phyloP scores from a whole-genome alignment of 2,329 filamentous ascomycete genomes.

The Alternaria rosae region DNA sequence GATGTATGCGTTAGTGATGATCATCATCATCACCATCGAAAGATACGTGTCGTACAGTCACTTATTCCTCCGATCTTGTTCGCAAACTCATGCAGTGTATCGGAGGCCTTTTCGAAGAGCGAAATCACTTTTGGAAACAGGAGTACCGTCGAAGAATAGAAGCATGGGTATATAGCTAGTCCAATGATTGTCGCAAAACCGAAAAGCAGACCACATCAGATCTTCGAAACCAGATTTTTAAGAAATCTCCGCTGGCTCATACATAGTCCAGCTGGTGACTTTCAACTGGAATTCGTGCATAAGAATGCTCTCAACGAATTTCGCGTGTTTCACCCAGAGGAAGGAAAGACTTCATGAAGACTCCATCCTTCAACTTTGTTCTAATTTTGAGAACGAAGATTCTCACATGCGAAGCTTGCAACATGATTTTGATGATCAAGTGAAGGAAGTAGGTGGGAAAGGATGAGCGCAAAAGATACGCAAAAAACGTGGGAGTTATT shows the following conservation, averaged over 20 bases:
- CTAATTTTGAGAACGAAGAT: neutral
- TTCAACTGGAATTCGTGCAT: neutral
- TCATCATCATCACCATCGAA: neutral
- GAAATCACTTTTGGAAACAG: too few species aligned
- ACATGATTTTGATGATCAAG: neutral
- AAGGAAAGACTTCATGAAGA: neutral
- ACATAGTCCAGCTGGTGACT: neutral
- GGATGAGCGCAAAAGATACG: neutral
- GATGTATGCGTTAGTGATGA: neutral
- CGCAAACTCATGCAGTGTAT: neutral
- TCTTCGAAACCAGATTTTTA: neutral
- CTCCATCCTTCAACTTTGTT: fast-evolving
- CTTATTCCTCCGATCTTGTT: neutral
- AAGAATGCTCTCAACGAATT: fast-evolving
- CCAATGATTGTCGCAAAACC: neutral
- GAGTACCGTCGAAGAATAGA: neutral
- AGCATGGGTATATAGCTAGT: neutral
- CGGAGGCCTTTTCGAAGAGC: neutral
- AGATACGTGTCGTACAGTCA: neutral
- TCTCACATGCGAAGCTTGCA: neutral
- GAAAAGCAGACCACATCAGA: neutral
- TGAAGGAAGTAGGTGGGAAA: neutral
- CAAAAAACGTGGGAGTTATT: neutral
- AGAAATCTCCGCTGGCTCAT: neutral
- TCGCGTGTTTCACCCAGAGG: neutral